phyloP scores from a whole-genome alignment of 495 filamentous ascomycete genomes.

The Venustampulla echinocandica region DNA sequence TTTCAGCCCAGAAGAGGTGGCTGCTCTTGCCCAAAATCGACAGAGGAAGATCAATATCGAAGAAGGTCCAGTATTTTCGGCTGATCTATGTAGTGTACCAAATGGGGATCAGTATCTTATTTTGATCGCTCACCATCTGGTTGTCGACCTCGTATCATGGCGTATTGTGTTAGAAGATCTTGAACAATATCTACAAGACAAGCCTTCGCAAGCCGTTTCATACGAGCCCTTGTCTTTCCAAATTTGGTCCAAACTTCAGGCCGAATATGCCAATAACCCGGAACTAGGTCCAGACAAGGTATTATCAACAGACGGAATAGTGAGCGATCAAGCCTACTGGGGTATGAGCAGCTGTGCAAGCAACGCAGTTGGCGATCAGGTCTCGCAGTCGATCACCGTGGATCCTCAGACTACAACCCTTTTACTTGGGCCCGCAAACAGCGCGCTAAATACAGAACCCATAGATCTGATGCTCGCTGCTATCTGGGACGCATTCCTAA shows the following conservation, averaged over 20 bases:
- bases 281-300: not conserved
- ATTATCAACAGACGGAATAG: not conserved
- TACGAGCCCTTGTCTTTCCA: not conserved
- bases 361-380: not conserved
- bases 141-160: not conserved
- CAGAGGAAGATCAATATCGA: not conserved
- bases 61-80: not conserved
- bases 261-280: not conserved
- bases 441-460: not conserved
- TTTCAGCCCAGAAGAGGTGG: not conserved
- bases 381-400: not conserved
- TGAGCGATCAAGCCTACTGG: not conserved
- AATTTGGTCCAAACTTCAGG: not conserved
- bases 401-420: not conserved
- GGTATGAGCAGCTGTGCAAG: conserved; percentile 22
- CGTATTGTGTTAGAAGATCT: not conserved
- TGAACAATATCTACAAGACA: not conserved
- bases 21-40: not conserved
- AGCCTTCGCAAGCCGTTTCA: not conserved
- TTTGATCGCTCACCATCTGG: not conserved
- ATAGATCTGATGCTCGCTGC: not conserved
- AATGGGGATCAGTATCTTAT: not conserved
- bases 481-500: not conserved
- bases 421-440: not conserved
- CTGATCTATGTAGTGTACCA: not conserved